These are phyloP conservation scores for Trichosanthes truncata DNA, from an alignment of 306 rosid genomes.

Conservation along the genomic window DNA sequence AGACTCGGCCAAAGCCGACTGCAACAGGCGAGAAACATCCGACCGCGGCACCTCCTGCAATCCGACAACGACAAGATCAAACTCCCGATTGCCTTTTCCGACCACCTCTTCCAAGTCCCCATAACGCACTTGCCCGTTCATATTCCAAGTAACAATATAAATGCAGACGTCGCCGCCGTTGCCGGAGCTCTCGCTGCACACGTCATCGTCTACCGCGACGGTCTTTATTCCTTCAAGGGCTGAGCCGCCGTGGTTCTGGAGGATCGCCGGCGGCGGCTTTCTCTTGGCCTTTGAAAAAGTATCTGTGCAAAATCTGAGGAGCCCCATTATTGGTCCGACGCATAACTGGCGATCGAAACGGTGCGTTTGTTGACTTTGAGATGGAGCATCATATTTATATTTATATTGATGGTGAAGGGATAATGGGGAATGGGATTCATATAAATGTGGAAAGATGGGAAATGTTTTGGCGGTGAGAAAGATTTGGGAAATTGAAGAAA, in stretches of 20 bases:
- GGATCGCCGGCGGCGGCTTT: not conserved
- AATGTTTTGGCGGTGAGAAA: not conserved
- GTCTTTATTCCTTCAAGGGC: constrained; percentile 42
- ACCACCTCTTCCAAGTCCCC: constrained; percentile 53
- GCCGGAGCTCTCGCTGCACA: constrained; percentile 9
- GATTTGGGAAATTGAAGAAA: not conserved
- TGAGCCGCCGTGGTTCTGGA: not conserved
- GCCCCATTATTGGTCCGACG: no score
- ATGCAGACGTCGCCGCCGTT: constrained; percentile 38
- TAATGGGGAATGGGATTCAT: not conserved
- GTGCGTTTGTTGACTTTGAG: not conserved
- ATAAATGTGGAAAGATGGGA: not conserved
- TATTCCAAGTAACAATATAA: constrained; percentile 63
- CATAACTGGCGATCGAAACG: not conserved
- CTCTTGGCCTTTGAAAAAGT: not conserved
- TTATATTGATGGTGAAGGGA: no score
- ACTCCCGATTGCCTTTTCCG: constrained; percentile 24
- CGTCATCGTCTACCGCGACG: constrained; percentile 9
- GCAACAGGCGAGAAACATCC: constrained; percentile 25
- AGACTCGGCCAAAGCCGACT: constrained; percentile 28
- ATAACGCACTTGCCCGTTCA: constrained; percentile 52
- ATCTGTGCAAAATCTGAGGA: not conserved
- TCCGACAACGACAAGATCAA: constrained; percentile 63
- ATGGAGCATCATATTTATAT: not conserved
- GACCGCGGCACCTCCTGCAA: constrained; percentile 68